phyloP scores from a whole-genome alignment of 768 basidiomycete species.

The Tricholomella constricta region DNA sequence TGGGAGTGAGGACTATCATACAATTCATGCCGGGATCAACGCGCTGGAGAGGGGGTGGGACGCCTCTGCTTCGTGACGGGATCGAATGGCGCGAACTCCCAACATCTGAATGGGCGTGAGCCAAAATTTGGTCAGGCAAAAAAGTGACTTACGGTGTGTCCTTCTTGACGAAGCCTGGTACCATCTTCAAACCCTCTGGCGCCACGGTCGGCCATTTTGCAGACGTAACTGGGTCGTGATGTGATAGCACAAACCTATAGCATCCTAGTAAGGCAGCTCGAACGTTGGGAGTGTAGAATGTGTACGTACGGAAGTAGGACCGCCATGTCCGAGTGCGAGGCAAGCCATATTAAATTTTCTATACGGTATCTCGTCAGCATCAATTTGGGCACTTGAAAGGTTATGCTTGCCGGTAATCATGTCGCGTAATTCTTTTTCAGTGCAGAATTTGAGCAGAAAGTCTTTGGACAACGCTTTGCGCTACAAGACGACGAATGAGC shows the following conservation, averaged over 20 bases:
- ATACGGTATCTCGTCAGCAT: neutral
- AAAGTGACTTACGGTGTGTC: constrained; percentile 19
- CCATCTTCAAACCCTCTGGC: constrained; percentile 23
- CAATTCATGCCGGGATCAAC: neutral
- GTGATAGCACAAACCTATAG: constrained; percentile 26
- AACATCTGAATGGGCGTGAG: constrained; percentile 16
- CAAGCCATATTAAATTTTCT: constrained; percentile 31
- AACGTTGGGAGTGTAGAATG: neutral
- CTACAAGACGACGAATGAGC: constrained; percentile 10
- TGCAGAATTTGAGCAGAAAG: constrained; percentile 14
- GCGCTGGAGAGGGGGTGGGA: neutral
- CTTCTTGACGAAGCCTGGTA: constrained; percentile 23
- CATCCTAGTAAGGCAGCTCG: neutral
- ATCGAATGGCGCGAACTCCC: constrained; percentile 29
- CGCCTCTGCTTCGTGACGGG: constrained; percentile 20
- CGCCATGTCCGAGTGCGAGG: constrained; percentile 23
- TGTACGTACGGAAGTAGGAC: constrained; percentile 27
- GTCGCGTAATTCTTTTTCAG: constrained; percentile 16
- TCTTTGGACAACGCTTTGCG: constrained; percentile 18
- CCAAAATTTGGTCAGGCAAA: neutral
- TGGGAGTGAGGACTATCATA: too few species aligned
- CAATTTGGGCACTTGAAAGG: neutral
- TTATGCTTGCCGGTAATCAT: constrained; percentile 24
- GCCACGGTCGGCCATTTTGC: constrained; percentile 25
- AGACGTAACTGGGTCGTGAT: constrained; percentile 28